phyloP scores from a whole-genome alignment of 768 basidiomycete genomes.

The Lactarius quietus region DNA sequence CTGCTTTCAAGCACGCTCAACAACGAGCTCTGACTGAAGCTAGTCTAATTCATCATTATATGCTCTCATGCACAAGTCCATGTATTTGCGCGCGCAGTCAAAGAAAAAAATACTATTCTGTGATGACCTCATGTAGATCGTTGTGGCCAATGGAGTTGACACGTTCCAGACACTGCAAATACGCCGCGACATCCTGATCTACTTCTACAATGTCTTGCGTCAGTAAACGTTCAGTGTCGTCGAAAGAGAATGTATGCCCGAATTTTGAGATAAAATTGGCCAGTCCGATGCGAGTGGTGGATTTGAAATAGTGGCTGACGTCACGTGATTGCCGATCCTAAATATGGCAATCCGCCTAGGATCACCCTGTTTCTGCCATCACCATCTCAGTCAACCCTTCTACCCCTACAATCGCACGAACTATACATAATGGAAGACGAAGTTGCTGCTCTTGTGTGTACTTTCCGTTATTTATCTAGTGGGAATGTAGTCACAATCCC shows the following conservation, averaged over 20 bases:
- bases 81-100: conserved; percentile 15
- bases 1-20: conserved; percentile 22
- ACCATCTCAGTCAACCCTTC: neutral
- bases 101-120: conserved; percentile 2
- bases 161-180: too few species aligned
- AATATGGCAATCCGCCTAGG: neutral
- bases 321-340: conserved; percentile 8
- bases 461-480: neutral
- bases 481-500: neutral
- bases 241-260: neutral
- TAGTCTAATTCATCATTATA: conserved; percentile 7
- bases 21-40: conserved; percentile 26
- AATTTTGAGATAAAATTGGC: neutral
- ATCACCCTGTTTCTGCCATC: conserved; percentile 8
- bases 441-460: conserved; percentile 52
- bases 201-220: too few species aligned
- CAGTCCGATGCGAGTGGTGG: too few species aligned
- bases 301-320: neutral
- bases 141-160: too few species aligned
- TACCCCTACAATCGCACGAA: neutral
- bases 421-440: conserved; percentile 55
- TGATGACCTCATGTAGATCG: neutral
- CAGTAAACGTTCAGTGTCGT: too few species aligned
- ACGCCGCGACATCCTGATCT: too few species aligned
- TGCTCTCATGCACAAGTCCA: conserved; percentile 17